A percentile compares a stretch with the other conserved stretches of the same genome.
phyloP scores from a whole-genome alignment of 306 rosid genomes.

The Prunus campanulata region DNA sequence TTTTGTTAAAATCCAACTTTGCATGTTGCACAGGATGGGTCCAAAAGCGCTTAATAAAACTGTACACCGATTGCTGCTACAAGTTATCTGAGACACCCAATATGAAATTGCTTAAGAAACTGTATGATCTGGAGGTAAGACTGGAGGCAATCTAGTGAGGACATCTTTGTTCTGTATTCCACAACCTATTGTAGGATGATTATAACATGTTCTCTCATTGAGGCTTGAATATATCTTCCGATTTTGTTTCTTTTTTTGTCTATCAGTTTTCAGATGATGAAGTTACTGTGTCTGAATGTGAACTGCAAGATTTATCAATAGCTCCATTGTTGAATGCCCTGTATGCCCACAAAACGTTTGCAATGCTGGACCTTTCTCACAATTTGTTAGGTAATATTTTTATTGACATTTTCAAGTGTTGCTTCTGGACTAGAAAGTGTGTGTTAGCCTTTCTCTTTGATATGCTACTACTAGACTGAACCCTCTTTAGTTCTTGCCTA shows the following conservation, averaged over 20 bases:
- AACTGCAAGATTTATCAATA: constrained; percentile 82
- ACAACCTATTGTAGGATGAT: constrained; percentile 11
- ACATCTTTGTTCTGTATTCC: constrained; percentile 12
- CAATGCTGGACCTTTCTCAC: constrained; percentile 90
- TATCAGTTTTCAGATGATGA: constrained; percentile 88
- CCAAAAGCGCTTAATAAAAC: constrained; percentile 76
- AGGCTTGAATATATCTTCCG: constrained; percentile 9
- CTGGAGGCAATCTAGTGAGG: background rate
- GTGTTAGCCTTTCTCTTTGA: constrained; percentile 5
- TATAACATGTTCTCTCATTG: background rate
- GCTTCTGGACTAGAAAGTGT: constrained; percentile 14
- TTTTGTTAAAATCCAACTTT: background rate
- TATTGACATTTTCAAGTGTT: background rate
- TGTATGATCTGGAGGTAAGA: constrained; percentile 87
- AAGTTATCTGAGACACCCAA: constrained; percentile 70
- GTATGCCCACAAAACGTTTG: constrained; percentile 60
- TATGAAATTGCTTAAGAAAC: constrained; percentile 72
- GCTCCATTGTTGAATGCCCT: constrained; percentile 80
- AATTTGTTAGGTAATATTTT: constrained; percentile 63
- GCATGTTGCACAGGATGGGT: constrained; percentile 62
- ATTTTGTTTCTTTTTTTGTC: constrained; percentile 25
- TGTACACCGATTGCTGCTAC: constrained; percentile 66
- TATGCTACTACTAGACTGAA: constrained; percentile 8
- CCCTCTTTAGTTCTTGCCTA: constrained; percentile 4
- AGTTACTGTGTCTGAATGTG: constrained; percentile 74